phyloP scores from a whole-genome alignment of 2,329 filamentous ascomycete genomes.

The Penicillium fuscoglaucum region DNA sequence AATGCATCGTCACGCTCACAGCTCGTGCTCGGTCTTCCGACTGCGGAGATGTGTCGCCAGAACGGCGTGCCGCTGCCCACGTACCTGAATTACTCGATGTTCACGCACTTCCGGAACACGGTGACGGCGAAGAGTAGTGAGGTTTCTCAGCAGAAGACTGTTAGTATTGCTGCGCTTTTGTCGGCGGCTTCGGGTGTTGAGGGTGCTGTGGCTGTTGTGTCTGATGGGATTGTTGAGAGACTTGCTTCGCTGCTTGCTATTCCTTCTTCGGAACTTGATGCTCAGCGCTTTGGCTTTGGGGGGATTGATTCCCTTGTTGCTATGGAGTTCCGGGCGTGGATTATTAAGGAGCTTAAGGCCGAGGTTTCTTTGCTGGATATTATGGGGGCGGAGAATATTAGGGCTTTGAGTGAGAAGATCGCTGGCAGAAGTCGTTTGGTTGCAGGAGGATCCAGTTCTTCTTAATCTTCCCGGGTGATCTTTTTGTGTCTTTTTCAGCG shows the following conservation, averaged over 20 bases:
- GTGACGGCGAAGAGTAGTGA: background rate
- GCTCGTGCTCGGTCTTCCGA: slow-evolving; percentile 22
- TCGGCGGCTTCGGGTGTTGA: background rate
- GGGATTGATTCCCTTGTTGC: slow-evolving; percentile 33
- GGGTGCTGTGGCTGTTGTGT: slow-evolving; percentile 15
- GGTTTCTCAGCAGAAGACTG: slow-evolving; percentile 3
- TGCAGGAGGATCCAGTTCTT: background rate
- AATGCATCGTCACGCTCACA: slow-evolving; percentile 1
- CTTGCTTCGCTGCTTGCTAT: slow-evolving; percentile 27
- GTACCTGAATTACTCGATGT: slow-evolving; percentile 31
- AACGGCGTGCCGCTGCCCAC: slow-evolving; percentile 21
- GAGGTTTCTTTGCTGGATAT: slow-evolving; percentile 28
- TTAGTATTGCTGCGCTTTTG: slow-evolving; percentile 13
- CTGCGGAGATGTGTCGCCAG: slow-evolving; percentile 20
- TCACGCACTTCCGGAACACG: slow-evolving; percentile 20
- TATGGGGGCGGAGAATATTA: slow-evolving; percentile 24
- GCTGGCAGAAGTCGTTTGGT: slow-evolving; percentile 11
- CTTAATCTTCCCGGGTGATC: background rate
- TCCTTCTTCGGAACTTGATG: slow-evolving; percentile 28
- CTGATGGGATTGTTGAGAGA: slow-evolving; percentile 18
- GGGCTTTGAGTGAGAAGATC: slow-evolving; percentile 22
- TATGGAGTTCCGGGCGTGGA: slow-evolving; percentile 35
- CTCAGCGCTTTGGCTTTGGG: slow-evolving; percentile 25
- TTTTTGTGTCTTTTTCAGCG: background rate
- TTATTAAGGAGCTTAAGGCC: slow-evolving; percentile 29